phyloP scores from a whole-genome alignment of 345 rosid genomes.

The Brassica nigra region DNA sequence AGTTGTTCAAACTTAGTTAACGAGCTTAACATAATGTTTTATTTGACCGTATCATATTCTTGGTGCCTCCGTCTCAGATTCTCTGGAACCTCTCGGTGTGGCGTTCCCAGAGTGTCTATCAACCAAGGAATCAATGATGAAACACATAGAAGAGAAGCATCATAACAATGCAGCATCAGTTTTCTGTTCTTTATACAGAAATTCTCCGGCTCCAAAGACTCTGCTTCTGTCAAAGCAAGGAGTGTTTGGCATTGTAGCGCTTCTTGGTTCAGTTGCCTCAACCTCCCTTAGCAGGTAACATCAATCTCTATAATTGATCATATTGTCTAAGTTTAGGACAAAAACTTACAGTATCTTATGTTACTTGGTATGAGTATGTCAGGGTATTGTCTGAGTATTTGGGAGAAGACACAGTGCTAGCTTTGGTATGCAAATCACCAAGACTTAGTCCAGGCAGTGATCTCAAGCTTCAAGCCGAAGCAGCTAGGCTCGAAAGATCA shows the following conservation, averaged over 20 bases:
- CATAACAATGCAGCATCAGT: slow-evolving; percentile 52
- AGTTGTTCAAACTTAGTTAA: background rate
- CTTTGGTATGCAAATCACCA: slow-evolving; percentile 60
- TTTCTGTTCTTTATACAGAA: slow-evolving; percentile 40
- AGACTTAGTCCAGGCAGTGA: slow-evolving; percentile 40
- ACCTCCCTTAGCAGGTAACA: slow-evolving; percentile 58
- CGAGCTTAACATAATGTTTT: background rate
- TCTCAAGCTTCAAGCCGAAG: slow-evolving; percentile 48
- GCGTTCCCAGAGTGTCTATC: slow-evolving; percentile 33
- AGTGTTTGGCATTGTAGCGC: slow-evolving; percentile 55
- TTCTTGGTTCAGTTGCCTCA: slow-evolving; percentile 57
- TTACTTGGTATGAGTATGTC: slow-evolving; percentile 1
- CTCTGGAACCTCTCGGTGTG: slow-evolving; percentile 38
- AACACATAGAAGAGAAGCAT: slow-evolving; percentile 42
- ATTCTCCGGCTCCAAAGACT: slow-evolving; percentile 11
- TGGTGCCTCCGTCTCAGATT: slow-evolving; percentile 36
- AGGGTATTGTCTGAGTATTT: slow-evolving; percentile 64
- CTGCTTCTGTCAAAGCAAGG: slow-evolving; percentile 28
- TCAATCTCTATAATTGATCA: background rate
- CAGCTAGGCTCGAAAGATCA: slow-evolving; percentile 45
- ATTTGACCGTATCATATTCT: background rate
- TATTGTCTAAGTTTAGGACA: background rate
- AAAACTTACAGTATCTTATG: background rate
- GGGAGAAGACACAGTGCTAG: slow-evolving; percentile 67
- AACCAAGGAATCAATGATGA: slow-evolving; percentile 49